phyloP scores from a whole-genome alignment of 306 rosid species.

The Ormosia emarginata region DNA sequence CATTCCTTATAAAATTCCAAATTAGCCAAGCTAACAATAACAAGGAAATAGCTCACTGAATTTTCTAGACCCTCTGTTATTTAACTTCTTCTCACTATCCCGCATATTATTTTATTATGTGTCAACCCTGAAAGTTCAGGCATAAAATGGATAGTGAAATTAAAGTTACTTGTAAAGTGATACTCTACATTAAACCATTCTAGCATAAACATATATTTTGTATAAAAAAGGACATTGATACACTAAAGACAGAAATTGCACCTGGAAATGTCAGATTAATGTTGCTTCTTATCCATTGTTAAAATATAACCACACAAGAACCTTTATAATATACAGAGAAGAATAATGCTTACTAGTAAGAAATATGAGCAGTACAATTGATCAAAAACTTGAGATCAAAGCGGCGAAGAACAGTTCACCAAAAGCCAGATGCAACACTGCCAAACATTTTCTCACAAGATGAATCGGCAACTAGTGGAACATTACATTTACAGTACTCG shows the following conservation, averaged over 20 bases:
- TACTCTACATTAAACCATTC: background rate
- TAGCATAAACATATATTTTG: background rate
- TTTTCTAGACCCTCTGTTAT: slow-evolving; percentile 39
- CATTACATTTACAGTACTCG: slow-evolving; percentile 15
- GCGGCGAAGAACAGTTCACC: no score
- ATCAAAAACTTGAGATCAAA: no score
- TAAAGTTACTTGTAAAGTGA: background rate
- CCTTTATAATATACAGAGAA: background rate
- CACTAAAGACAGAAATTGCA: background rate
- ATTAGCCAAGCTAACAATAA: no score
- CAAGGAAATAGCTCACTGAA: no score
- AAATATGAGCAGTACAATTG: background rate
- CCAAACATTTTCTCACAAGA: background rate
- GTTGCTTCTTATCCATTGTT: background rate
- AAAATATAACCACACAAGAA: background rate
- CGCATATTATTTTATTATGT: slow-evolving; percentile 48
- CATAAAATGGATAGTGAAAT: background rate
- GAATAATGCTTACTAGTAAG: background rate
- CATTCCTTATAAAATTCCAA: no score
- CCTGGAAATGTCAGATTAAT: background rate
- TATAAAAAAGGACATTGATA: background rate
- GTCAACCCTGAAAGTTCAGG: slow-evolving; percentile 28
- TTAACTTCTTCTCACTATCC: slow-evolving; percentile 45
- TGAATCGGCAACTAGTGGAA: slow-evolving; percentile 1
- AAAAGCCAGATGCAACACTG: background rate